A percentile compares a stretch with the other conserved stretches of the same genome.
phyloP scores from a whole-genome alignment of 2,329 filamentous ascomycete genomes.

The Penicillium occitanis region DNA sequence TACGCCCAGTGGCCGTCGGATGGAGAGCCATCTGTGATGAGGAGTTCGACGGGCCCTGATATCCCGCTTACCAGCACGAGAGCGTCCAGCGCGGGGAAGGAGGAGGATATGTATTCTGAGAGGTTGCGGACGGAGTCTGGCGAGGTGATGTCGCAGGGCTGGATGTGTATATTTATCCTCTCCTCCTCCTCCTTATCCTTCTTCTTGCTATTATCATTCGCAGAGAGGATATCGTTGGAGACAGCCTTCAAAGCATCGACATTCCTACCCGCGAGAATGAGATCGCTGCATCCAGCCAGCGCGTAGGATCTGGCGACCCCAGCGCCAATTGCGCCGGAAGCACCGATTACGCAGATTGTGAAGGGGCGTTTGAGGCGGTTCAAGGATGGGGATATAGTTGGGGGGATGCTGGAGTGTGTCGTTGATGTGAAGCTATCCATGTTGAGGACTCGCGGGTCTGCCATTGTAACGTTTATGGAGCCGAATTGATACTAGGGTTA shows the following conservation, averaged over 20 bases:
- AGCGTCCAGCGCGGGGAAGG: slow-evolving; percentile 22
- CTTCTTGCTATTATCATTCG: background rate
- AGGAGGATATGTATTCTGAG: slow-evolving; percentile 19
- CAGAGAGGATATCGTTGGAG: slow-evolving; percentile 8
- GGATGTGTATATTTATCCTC: slow-evolving; percentile 27
- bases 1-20: slow-evolving; percentile 33
- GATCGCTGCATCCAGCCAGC: slow-evolving; percentile 30
- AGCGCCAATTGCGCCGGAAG: slow-evolving; percentile 37
- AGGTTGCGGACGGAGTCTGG: slow-evolving; percentile 28
- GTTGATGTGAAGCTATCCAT: slow-evolving; percentile 21
- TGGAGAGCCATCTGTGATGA: slow-evolving; percentile 32
- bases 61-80: slow-evolving; percentile 27
- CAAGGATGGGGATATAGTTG: slow-evolving; percentile 15
- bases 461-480: background rate
- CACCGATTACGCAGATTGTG: slow-evolving; percentile 35
- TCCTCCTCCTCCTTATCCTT: background rate
- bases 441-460: slow-evolving; percentile 23
- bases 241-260: slow-evolving; percentile 29
- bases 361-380: slow-evolving; percentile 28
- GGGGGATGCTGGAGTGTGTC: slow-evolving; percentile 3
- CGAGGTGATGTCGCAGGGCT: slow-evolving; percentile 33
- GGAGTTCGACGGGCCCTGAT: slow-evolving; percentile 35
- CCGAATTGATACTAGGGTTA: background rate
- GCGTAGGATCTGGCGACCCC: slow-evolving; percentile 35
- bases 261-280: slow-evolving; percentile 34